phyloP scores from a whole-genome alignment of 352 stramenopile genomes.

The Phytophthora colocasiae region DNA sequence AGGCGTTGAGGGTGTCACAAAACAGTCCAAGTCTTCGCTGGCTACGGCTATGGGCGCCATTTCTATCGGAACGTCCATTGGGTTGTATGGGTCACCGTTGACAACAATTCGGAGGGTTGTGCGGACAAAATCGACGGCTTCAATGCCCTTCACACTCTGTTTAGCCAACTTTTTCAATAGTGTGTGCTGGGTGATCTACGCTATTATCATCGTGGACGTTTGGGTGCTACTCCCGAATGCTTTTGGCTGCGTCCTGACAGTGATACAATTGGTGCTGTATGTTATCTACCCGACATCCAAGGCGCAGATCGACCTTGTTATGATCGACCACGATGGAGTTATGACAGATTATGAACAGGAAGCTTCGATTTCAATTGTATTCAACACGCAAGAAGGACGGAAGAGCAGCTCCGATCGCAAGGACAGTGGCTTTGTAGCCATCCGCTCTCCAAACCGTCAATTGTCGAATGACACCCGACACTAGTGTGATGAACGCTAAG shows the following conservation, averaged over 20 bases:
- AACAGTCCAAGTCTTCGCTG: constrained; percentile 37
- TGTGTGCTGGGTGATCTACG: constrained; percentile 55
- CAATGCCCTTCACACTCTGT: constrained; percentile 42
- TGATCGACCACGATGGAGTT: constrained; percentile 10
- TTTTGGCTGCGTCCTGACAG: constrained; percentile 37
- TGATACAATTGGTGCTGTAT: constrained; percentile 36
- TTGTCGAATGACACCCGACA: constrained; percentile 2
- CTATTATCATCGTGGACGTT: constrained; percentile 45
- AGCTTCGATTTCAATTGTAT: constrained; percentile 27
- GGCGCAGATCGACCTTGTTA: constrained; percentile 11
- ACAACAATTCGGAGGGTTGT: constrained; percentile 46
- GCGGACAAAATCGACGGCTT: constrained; percentile 37
- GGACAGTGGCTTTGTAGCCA: constrained; percentile 26
- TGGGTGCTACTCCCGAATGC: constrained; percentile 53
- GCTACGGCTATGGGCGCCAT: constrained; percentile 53
- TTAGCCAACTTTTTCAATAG: constrained; percentile 49
- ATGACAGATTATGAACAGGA: constrained; percentile 20
- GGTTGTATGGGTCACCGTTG: constrained; percentile 66
- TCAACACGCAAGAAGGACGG: constrained; percentile 13
- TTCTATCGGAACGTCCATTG: constrained; percentile 56
- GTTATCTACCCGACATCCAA: constrained; percentile 35
- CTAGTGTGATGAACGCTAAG: not conserved
- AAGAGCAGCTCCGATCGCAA: constrained; percentile 29
- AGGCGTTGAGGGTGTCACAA: constrained; percentile 35
- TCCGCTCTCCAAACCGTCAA: constrained; percentile 17